A percentile compares a stretch with the other conserved stretches of the same genome.
phyloP scores from a whole-genome alignment of 2,329 filamentous ascomycete species.

The Fusarium musae region DNA sequence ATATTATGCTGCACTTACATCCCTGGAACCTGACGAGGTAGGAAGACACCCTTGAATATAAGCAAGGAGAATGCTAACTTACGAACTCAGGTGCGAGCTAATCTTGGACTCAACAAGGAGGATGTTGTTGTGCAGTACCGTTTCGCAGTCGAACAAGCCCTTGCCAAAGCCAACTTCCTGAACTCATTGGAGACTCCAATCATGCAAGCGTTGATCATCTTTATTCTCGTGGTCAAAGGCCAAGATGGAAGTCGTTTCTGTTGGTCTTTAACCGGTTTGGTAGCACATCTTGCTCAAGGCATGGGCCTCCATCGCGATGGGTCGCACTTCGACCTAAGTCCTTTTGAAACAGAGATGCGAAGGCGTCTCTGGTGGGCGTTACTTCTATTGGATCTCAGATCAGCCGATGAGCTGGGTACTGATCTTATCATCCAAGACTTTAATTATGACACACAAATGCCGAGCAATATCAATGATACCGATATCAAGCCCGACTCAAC shows the following conservation, averaged over 20 bases:
- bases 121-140: constrained; percentile 60
- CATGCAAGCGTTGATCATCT: constrained; percentile 68
- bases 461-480: constrained; percentile 62
- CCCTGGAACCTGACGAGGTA: constrained; percentile 70
- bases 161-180: constrained; percentile 68
- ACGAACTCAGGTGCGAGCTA: constrained; percentile 44
- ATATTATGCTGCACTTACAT: constrained; percentile 68
- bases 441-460: constrained; percentile 60
- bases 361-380: constrained; percentile 72
- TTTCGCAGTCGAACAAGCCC: constrained; percentile 65
- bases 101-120: constrained; percentile 57
- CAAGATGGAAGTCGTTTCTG: constrained; percentile 64
- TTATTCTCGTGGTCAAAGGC: constrained; percentile 60
- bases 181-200: constrained; percentile 66
- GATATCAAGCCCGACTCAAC: constrained; percentile 60
- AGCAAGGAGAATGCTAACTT: constrained; percentile 1
- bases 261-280: constrained; percentile 69
- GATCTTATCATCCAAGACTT: constrained; percentile 56
- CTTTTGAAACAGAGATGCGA: constrained; percentile 70
- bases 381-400: constrained; percentile 64
- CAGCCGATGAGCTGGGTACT: constrained; percentile 64
- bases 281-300: constrained; percentile 68
- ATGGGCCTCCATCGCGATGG: constrained; percentile 70
- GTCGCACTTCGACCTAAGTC: constrained; percentile 60
- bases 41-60: neutral